Conservation (phyloP, 1,284 basidiomycete species). For the Pseudozyma pruni region DNA sequence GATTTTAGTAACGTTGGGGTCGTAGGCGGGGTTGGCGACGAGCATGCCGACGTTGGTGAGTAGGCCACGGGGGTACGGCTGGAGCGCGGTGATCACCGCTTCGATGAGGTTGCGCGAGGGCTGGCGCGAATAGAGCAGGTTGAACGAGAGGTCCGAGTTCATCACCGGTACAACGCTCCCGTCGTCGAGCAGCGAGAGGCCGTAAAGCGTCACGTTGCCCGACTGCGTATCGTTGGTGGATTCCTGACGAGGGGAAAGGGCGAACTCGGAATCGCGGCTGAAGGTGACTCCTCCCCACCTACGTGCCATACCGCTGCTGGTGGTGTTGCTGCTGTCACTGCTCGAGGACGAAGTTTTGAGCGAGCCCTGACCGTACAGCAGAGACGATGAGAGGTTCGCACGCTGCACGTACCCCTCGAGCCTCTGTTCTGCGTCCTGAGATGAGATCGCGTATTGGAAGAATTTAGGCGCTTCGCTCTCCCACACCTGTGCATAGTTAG, state of each 20-base stretch:
- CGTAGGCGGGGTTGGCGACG: constrained; percentile 70
- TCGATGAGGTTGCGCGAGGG: constrained; percentile 66
- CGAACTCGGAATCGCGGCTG: constrained; percentile 13
- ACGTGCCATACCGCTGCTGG: constrained; percentile 8
- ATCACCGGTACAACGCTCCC: constrained; percentile 56
- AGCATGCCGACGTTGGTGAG: constrained; percentile 71
- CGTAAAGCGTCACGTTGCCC: constrained; percentile 24
- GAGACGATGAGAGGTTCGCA: constrained; percentile 68
- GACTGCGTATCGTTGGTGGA: constrained; percentile 1
- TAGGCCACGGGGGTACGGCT: constrained; percentile 70
- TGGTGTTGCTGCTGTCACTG: constrained; percentile 6
- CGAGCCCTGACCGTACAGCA: constrained; percentile 61
- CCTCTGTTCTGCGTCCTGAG: constrained; percentile 65
- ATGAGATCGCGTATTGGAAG: constrained; percentile 70
- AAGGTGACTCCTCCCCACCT: constrained; percentile 9
- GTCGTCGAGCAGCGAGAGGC: constrained; percentile 34
- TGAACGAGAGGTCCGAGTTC: constrained; percentile 70
- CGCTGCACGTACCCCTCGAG: constrained; percentile 69
- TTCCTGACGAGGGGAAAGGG: constrained; percentile 14
- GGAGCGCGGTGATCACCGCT: constrained; percentile 69
- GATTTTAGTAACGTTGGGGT: constrained; percentile 68
- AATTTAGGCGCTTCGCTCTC: constrained; percentile 69
- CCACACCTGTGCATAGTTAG: constrained; percentile 68
- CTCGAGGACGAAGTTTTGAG: constrained; percentile 27
- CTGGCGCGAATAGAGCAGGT: constrained; percentile 69